A percentile compares a stretch with the other conserved stretches of the same genome.
Evolutionary conservation across 2,329 filamentous ascomycete species (phyloP).

Genomic region (Fusarium chaquense): DNA sequence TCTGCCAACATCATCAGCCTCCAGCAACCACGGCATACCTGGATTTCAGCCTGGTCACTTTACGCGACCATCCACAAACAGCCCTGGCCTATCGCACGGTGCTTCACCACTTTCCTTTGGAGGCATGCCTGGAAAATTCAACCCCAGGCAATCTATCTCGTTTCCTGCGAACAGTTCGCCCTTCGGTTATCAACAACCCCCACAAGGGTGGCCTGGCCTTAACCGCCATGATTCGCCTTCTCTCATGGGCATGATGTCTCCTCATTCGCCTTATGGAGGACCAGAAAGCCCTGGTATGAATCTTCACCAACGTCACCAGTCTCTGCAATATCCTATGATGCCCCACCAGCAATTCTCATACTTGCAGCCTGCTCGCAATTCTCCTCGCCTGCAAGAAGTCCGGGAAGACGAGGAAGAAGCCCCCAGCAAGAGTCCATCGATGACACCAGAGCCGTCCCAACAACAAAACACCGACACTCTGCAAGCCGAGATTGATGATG

Average conservation of each 20-base stretch:
- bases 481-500: slow-evolving; percentile 86
- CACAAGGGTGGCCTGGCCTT: slow-evolving; percentile 67
- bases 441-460: slow-evolving; percentile 63
- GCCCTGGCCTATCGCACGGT: slow-evolving; percentile 72
- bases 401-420: slow-evolving; percentile 79
- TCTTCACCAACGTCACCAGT: slow-evolving; percentile 69
- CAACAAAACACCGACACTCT: slow-evolving; percentile 74
- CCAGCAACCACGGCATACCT: slow-evolving; percentile 71
- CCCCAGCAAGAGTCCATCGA: slow-evolving; percentile 63
- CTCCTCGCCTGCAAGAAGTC: slow-evolving; percentile 76
- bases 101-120: slow-evolving; percentile 80
- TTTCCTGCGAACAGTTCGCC: slow-evolving; percentile 73
- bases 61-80: slow-evolving; percentile 70
- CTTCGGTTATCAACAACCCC: slow-evolving; percentile 73
- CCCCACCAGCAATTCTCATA: slow-evolving; percentile 68
- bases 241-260: slow-evolving; percentile 68
- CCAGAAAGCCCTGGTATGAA: slow-evolving; percentile 62
- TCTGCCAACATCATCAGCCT: slow-evolving; percentile 80
- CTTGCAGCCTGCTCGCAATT: slow-evolving; percentile 66
- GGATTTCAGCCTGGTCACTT: slow-evolving; percentile 71
- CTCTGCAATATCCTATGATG: slow-evolving; percentile 68
- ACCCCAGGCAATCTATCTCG: slow-evolving; percentile 78
- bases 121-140: slow-evolving; percentile 69
- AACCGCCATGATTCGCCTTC: slow-evolving; percentile 74
- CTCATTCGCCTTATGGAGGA: slow-evolving; percentile 72